A percentile compares a stretch with the other conserved stretches of the same genome.
phyloP scores from a whole-genome alignment of 2,329 filamentous ascomycete genomes.

The Apiospora saccharicola region DNA sequence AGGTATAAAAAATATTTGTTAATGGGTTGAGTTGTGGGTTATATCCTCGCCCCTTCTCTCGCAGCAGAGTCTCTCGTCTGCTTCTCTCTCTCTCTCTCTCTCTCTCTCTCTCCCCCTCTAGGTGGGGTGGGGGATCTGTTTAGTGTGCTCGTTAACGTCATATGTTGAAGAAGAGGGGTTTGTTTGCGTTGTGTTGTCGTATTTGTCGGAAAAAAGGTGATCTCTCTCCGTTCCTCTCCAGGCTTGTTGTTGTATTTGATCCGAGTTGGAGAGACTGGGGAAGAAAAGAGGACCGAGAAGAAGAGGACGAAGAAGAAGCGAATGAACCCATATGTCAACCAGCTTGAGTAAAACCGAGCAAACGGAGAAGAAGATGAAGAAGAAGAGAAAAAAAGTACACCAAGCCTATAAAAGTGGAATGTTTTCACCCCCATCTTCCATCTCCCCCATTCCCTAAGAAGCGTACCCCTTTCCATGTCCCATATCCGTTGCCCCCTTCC shows the following conservation, averaged over 20 bases:
- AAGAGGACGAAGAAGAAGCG: constrained; percentile 10
- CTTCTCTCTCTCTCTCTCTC: not conserved
- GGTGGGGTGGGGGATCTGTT: not conserved
- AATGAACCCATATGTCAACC: constrained; percentile 10
- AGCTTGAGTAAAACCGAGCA: not conserved
- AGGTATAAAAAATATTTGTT: no score
- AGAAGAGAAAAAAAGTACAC: constrained; percentile 17
- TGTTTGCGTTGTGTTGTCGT: not conserved
- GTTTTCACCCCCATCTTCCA: not conserved
- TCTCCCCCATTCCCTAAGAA: not conserved
- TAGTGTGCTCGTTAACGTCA: not conserved
- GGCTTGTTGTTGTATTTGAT: not conserved
- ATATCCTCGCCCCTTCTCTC: no score
- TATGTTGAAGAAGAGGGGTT: not conserved
- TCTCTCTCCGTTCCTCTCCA: not conserved
- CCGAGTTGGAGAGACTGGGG: not conserved
- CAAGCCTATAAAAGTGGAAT: not conserved
- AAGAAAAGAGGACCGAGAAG: constrained; percentile 16
- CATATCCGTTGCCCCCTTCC: constrained; percentile 7
- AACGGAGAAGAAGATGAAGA: constrained; percentile 10
- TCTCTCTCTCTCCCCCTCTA: not conserved
- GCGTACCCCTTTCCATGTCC: not conserved
- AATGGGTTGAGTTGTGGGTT: no score
- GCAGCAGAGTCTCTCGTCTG: no score
- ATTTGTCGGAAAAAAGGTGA: not conserved